A percentile compares a stretch with the other conserved stretches of the same genome.
Evolutionary conservation across 2,329 filamentous ascomycete genomes (phyloP).

Genomic region (Ascocoryne sarcoides): DNA sequence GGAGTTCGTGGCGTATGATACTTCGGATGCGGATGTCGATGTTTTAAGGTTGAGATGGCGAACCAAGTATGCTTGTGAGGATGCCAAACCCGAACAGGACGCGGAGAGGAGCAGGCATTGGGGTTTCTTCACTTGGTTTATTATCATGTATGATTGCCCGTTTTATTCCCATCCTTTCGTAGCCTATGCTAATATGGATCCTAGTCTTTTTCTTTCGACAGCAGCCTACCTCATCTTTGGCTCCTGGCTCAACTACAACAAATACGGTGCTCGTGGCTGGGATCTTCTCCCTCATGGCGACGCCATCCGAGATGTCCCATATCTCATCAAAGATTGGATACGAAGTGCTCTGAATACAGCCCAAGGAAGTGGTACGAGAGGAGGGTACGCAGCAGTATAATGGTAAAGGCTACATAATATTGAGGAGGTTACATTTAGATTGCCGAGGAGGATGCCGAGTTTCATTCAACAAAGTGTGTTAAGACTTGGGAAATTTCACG

Average conservation of each 20-base stretch:
- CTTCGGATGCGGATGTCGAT: slow-evolving; percentile 46
- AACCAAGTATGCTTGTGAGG: slow-evolving; percentile 80
- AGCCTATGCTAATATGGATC: slow-evolving; percentile 6
- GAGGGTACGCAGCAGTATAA: slow-evolving; percentile 83
- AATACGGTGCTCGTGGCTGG: slow-evolving; percentile 91
- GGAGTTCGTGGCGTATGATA: slow-evolving; percentile 66
- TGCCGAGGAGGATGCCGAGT: background rate
- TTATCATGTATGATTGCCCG: slow-evolving; percentile 68
- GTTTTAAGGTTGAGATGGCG: slow-evolving; percentile 73
- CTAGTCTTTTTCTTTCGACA: slow-evolving; percentile 71
- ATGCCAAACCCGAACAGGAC: slow-evolving; percentile 36
- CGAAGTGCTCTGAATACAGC: slow-evolving; percentile 73
- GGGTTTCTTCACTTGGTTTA: slow-evolving; percentile 97
- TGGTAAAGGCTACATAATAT: background rate
- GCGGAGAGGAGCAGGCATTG: slow-evolving; percentile 49
- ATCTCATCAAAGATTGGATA: slow-evolving; percentile 82
- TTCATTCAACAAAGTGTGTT: slow-evolving; percentile 1
- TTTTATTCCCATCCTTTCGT: no score
- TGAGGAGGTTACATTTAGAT: background rate
- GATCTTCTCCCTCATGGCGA: slow-evolving; percentile 90
- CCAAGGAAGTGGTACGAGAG: slow-evolving; percentile 73
- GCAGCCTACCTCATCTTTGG: slow-evolving; percentile 94
- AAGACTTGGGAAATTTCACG: background rate
- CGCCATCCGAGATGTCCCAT: slow-evolving; percentile 83
- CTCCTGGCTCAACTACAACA: slow-evolving; percentile 98